Evolutionary conservation across 2,329 filamentous ascomycete species (phyloP), one percentile per base, ranked within the genome.

Genomic region (Aspergillus sp.): DNA sequence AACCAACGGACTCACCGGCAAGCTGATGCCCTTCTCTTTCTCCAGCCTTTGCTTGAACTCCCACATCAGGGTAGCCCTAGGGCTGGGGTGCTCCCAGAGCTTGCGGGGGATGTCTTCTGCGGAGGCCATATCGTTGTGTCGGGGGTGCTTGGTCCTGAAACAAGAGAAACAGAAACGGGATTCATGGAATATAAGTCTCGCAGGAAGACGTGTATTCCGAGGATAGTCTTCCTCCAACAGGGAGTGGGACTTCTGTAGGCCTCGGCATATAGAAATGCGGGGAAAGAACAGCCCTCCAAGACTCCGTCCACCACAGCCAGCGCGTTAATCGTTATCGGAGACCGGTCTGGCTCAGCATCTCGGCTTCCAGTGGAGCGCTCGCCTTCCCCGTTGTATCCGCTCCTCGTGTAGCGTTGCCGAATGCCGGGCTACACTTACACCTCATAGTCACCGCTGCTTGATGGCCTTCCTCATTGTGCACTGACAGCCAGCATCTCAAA

Each of bases 31-130:
- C 56, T 84, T 76, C 48, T 81, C 83, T 30, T 73, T 69, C 71
- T 93, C 91, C 24, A 87, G 74, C 9, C 78, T 74, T 65, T 88
- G 82, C 80, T 89, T 87, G 68, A 91, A 89, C 48, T 77, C 73
- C 74, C 83, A 88, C 81, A 91, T 89, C 32, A 80, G 73, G 1
- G 88, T 90, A 60, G 77, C 80, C 66, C 83, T 68, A 15, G 85
- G 85, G 62, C 84, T 69, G 1, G 85, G 80, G 65, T 89, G 86
- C 72, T 88, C 84, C 87, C 87, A 89, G 54, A 89, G 81, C 78
- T 88, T 88, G 56, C 83, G 78, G 5, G 84, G 85, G 15, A 66
- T 44, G 15, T 58, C 42, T 20, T 50, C 30, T 32, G 65, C 42
- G 36, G 64, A 58, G 6, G 53, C 42, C 64, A 66, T 66, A 24